Percentiles rank a stretch among this genome's conserved stretches.
These are phyloP conservation scores for Mycena metata DNA, from an alignment of 768 basidiomycete genomes.

Conservation along the genomic window DNA sequence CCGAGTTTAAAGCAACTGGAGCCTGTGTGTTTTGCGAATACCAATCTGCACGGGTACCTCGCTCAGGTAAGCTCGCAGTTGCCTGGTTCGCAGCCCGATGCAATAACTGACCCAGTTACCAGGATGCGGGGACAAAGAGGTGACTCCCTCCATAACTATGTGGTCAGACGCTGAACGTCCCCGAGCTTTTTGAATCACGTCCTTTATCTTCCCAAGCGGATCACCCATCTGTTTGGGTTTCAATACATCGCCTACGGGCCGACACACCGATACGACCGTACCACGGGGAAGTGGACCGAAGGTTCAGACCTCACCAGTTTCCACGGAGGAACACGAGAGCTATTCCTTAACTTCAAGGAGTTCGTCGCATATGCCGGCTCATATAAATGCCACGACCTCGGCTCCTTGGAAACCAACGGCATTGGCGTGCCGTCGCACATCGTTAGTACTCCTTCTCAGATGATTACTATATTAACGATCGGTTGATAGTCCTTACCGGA, in stretches of 20 bases:
- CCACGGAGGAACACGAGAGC: conserved; percentile 11
- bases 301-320: conserved; percentile 11
- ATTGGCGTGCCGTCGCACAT: neutral
- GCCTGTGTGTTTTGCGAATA: neutral
- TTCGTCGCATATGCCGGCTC: neutral
- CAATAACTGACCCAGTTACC: neutral
- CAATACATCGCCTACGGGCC: conserved; percentile 8
- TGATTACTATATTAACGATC: no score
- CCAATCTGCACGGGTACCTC: conserved; percentile 1
- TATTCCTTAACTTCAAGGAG: neutral
- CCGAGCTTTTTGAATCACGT: conserved; percentile 18
- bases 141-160: neutral
- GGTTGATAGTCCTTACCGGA: neutral
- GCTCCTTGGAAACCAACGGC: neutral
- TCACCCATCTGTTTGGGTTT: neutral
- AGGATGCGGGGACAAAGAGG: conserved; percentile 8
- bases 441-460: neutral
- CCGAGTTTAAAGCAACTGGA: neutral
- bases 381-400: conserved; percentile 21
- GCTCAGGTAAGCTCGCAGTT: neutral
- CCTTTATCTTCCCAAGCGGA: conserved; percentile 22
- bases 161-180: neutral
- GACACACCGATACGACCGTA: neutral
- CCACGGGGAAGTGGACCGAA: neutral
- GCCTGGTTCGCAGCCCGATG: neutral